A percentile compares a stretch with the other conserved stretches of the same genome.
phyloP scores from a whole-genome alignment of 2,329 filamentous ascomycete genomes.

The Aspergillus fijiensis region DNA sequence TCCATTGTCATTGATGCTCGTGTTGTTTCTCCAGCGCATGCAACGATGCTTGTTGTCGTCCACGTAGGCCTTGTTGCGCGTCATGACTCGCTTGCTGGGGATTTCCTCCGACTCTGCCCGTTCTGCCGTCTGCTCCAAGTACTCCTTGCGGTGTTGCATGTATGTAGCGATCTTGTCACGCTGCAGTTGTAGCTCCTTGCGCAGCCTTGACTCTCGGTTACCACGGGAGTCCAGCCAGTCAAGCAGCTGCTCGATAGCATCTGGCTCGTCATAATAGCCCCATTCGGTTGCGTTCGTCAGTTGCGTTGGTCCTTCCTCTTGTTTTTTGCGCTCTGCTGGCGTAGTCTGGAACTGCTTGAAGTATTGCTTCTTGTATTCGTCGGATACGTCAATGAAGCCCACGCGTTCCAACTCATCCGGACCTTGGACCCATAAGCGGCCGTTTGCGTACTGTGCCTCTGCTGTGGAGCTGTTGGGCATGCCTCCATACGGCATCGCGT shows the following conservation, averaged over 20 bases:
- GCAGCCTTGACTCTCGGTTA: slow-evolving; percentile 78
- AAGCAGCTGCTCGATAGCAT: slow-evolving; percentile 74
- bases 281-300: slow-evolving; percentile 77
- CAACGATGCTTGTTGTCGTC: slow-evolving; percentile 60
- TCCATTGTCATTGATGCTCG: slow-evolving; percentile 58
- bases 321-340: slow-evolving; percentile 77
- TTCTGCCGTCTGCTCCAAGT: slow-evolving; percentile 59
- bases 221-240: slow-evolving; percentile 87
- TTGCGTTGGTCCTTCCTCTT: slow-evolving; percentile 80
- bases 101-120: slow-evolving; percentile 49
- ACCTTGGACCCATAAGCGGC: slow-evolving; percentile 93
- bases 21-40: slow-evolving; percentile 64
- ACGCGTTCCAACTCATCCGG: slow-evolving; percentile 84
- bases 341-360: slow-evolving; percentile 75
- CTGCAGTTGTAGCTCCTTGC: slow-evolving; percentile 79
- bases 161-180: slow-evolving; percentile 72
- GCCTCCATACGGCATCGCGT: slow-evolving; percentile 93
- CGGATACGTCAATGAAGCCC: slow-evolving; percentile 77
- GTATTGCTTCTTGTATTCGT: slow-evolving; percentile 73
- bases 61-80: slow-evolving; percentile 61
- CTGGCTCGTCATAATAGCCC: slow-evolving; percentile 84
- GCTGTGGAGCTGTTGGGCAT: slow-evolving; percentile 86
- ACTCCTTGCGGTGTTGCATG: slow-evolving; percentile 77
- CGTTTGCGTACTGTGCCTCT: slow-evolving; percentile 85
- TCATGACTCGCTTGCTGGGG: slow-evolving; percentile 58